These are phyloP conservation scores for Schizochytrium sp. DNA, from an alignment of 108 stramenopile species.

Conservation along the genomic window DNA sequence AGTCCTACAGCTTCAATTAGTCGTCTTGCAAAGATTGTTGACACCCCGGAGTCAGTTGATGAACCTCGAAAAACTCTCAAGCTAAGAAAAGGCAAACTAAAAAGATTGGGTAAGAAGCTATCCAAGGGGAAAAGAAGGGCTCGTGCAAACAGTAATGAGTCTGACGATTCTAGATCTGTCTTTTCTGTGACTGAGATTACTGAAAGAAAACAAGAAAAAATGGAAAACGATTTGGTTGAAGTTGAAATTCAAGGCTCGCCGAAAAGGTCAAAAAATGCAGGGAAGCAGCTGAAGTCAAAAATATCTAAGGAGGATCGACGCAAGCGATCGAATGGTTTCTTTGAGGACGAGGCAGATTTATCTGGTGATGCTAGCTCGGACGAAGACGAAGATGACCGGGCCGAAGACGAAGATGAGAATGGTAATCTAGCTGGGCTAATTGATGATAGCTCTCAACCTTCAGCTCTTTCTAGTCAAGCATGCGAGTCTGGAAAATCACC, in stretches of 20 bases:
- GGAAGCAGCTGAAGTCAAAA: no score
- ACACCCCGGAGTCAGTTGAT: not conserved
- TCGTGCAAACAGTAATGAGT: no score
- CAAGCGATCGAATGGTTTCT: not conserved
- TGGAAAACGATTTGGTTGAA: not conserved
- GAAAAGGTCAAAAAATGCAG: not conserved
- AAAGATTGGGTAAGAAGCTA: no score
- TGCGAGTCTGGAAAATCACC: not conserved
- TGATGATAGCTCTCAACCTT: constrained; percentile 1
- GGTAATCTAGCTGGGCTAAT: constrained; percentile 15
- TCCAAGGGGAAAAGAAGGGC: no score
- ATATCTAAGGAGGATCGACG: not conserved
- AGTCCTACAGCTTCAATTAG: no score
- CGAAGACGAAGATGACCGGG: constrained; percentile 38
- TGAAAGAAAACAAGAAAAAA: no score
- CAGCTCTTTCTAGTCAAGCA: not conserved
- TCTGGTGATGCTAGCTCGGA: constrained; percentile 6
- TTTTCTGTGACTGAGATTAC: no score
- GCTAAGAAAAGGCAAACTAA: not conserved
- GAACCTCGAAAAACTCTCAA: not conserved
- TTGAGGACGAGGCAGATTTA: constrained; percentile 18
- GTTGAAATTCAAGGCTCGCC: not conserved
- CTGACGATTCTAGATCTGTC: no score
- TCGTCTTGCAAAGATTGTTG: no score
- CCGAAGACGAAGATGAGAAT: constrained; percentile 40